A percentile compares a stretch with the other conserved stretches of the same genome.
Conservation (phyloP, 208 protist genomes). For the Phytomonas sp. region DNA sequence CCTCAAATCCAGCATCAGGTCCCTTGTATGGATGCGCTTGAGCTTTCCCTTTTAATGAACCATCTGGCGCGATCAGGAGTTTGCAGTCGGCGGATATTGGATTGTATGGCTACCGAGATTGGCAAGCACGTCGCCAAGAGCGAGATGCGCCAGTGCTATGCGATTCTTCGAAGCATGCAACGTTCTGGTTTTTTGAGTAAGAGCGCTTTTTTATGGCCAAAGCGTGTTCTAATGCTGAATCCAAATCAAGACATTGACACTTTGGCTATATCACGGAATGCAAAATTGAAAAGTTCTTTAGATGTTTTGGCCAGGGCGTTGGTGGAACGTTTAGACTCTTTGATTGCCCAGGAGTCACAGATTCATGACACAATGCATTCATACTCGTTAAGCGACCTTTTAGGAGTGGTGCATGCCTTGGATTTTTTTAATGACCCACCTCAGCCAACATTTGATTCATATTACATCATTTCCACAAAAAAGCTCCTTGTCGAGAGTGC, state of each 20-base stretch:
- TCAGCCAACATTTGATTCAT: slow-evolving; percentile 65
- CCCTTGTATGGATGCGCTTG: slow-evolving; percentile 40
- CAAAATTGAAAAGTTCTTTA: neutral
- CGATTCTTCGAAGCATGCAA: slow-evolving; percentile 51
- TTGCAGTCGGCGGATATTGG: slow-evolving; percentile 63
- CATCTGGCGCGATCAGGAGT: slow-evolving; percentile 51
- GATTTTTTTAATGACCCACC: slow-evolving; percentile 55
- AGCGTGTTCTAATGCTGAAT: slow-evolving; percentile 26
- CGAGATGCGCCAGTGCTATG: slow-evolving; percentile 49
- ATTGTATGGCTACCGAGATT: slow-evolving; percentile 25
- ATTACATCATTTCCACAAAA: slow-evolving; percentile 3
- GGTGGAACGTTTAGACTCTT: slow-evolving; percentile 33
- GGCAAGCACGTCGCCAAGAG: slow-evolving; percentile 23
- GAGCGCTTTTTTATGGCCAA: slow-evolving; percentile 1
- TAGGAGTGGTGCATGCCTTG: slow-evolving; percentile 30
- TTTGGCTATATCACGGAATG: neutral
- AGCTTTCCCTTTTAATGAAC: slow-evolving; percentile 67
- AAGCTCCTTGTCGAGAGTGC: slow-evolving; percentile 10
- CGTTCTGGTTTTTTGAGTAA: slow-evolving; percentile 43
- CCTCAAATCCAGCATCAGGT: slow-evolving; percentile 35
- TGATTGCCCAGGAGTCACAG: slow-evolving; percentile 23
- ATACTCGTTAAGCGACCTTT: slow-evolving; percentile 24
- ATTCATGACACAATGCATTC: slow-evolving; percentile 15
- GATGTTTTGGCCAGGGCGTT: slow-evolving; percentile 12
- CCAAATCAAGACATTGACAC: neutral